phyloP scores from a whole-genome alignment of 1,284 basidiomycete species.

The Cutaneotrichosporon dermatis region DNA sequence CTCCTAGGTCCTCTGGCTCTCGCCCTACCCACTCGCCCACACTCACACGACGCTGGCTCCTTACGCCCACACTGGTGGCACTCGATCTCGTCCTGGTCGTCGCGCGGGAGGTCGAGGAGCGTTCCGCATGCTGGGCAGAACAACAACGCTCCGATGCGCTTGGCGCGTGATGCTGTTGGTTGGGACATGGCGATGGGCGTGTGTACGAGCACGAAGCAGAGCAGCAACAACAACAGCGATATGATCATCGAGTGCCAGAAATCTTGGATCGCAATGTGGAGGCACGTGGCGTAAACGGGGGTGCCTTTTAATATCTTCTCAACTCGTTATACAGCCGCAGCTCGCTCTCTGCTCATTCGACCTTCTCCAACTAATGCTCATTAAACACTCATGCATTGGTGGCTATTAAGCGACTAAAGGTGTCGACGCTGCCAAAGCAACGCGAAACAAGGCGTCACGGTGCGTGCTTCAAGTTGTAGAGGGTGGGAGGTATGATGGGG shows the following conservation, averaged over 20 bases:
- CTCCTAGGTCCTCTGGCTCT: too few species aligned
- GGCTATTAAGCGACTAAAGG: constrained; percentile 10
- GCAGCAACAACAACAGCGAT: not conserved
- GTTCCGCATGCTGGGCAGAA: constrained; percentile 93
- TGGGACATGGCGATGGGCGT: constrained; percentile 2
- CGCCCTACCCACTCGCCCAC: too few species aligned
- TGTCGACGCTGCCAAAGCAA: constrained; percentile 4
- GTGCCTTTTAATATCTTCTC: not conserved
- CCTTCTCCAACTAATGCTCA: too few species aligned
- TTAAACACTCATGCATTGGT: constrained; percentile 16
- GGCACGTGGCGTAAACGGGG: not conserved
- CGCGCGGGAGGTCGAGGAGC: constrained; percentile 75
- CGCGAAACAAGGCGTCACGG: constrained; percentile 7
- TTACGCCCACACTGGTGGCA: constrained; percentile 85
- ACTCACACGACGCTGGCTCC: constrained; percentile 82
- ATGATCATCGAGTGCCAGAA: not conserved
- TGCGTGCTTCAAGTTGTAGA: constrained; percentile 7
- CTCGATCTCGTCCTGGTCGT: constrained; percentile 67
- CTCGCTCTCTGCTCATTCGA: too few species aligned
- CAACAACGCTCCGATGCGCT: constrained; percentile 68
- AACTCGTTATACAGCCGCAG: too few species aligned
- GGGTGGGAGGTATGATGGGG: not conserved
- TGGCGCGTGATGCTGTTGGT: constrained; percentile 20
- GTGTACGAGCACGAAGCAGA: too few species aligned
- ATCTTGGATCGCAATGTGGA: constrained; percentile 10